These are phyloP conservation scores for Pseudogymnoascus sp. DNA, from an alignment of 2,329 filamentous ascomycete species.

Conservation along the genomic window DNA sequence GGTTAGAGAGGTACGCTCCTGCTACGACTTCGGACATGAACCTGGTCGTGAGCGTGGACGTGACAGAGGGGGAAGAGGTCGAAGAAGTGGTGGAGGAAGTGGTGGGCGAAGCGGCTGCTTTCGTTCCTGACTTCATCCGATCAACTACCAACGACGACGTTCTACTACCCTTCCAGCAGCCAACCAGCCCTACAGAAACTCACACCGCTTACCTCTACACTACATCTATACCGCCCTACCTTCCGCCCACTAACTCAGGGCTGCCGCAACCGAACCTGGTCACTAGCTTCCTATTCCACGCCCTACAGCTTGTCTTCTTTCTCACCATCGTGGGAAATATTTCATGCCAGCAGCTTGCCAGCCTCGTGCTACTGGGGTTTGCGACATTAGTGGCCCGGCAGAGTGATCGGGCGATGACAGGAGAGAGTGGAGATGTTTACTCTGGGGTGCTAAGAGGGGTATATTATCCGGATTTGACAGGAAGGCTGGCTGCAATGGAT, in stretches of 20 bases:
- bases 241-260: background rate
- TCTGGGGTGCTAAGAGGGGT: background rate
- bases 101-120: background rate
- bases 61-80: background rate
- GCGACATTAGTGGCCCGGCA: constrained; percentile 23
- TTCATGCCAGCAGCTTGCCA: background rate
- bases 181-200: background rate
- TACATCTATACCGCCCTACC: background rate
- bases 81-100: background rate
- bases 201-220: background rate
- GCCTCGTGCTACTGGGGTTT: background rate
- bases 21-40: background rate
- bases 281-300: background rate
- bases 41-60: background rate
- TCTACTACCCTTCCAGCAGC: background rate
- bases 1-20: background rate
- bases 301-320: background rate
- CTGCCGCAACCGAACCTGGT: background rate
- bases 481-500: background rate
- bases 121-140: background rate
- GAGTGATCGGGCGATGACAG: constrained; percentile 53
- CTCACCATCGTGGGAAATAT: background rate
- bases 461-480: background rate
- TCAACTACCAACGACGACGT: background rate
- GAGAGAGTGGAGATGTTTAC: constrained; percentile 43